These are phyloP conservation scores for Leptosphaerulina australis DNA, from an alignment of 2,329 filamentous ascomycete genomes.

Conservation along the genomic window DNA sequence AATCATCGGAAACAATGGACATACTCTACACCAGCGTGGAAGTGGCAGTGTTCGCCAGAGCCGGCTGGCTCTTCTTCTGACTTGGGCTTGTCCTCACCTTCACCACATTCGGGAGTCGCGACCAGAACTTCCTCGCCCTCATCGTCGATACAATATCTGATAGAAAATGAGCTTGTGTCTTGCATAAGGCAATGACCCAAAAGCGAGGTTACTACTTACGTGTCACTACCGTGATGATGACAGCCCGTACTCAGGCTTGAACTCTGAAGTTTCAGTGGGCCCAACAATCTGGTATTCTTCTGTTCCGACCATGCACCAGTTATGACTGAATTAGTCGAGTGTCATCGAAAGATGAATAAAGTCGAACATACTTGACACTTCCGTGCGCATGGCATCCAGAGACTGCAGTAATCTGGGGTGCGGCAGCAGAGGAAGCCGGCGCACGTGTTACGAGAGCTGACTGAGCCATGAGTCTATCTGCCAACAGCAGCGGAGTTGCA, in stretches of 20 bases:
- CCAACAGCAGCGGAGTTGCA: too few relatives aligned
- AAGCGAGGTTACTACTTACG: slow-evolving; percentile 54
- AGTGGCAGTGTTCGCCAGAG: slow-evolving; percentile 62
- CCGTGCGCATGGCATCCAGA: slow-evolving; percentile 61
- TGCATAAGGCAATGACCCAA: too few relatives aligned
- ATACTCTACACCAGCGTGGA: slow-evolving; percentile 76
- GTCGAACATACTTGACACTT: slow-evolving; percentile 49
- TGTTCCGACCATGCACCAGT: slow-evolving; percentile 53
- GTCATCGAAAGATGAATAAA: not conserved
- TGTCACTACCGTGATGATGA: slow-evolving; percentile 64
- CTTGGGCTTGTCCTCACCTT: slow-evolving; percentile 24
- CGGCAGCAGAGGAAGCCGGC: too few relatives aligned
- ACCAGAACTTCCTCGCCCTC: slow-evolving; percentile 65
- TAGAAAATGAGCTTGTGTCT: slow-evolving; percentile 2
- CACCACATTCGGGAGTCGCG: slow-evolving; percentile 38
- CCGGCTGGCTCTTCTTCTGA: slow-evolving; percentile 28
- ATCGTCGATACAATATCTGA: slow-evolving; percentile 65
- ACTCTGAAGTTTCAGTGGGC: slow-evolving; percentile 61
- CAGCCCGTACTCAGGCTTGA: slow-evolving; percentile 70
- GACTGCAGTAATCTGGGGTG: slow-evolving; percentile 57
- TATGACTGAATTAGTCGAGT: slow-evolving; percentile 28
- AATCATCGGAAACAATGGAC: slow-evolving; percentile 33
- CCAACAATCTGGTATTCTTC: slow-evolving; percentile 55
- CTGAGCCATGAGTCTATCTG: too few relatives aligned
- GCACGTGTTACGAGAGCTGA: too few relatives aligned